Evolutionary conservation across 805 yeast species (phyloP), one percentile per base, ranked within the genome.

Genomic region (Millerozyma miso): DNA sequence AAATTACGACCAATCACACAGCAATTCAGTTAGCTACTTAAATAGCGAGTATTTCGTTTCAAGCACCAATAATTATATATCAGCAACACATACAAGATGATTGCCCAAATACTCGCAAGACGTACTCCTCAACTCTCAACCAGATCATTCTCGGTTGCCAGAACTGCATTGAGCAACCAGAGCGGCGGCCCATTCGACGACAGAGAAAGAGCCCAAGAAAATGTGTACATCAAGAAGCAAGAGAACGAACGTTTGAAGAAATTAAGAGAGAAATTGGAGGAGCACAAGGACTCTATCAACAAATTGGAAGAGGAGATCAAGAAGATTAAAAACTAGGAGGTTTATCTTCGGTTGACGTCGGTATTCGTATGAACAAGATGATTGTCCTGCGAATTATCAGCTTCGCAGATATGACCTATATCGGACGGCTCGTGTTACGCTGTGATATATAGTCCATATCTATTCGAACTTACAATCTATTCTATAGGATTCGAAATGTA

Each of bases 121-220:
- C 57, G 57, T 39, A 41, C 55, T 36, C 43, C 55, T 31, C 54
- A 42, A 44, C 37, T 50, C 37, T 53, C 65, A 33, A 46, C 56
- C 47, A 63, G 71, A 60, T 46, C 60, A 35, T 54, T 66, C 48
- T 60, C 67, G 26, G 53, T 56, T 34, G 33, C 65, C 41, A 59
- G 64, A 55, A 49, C 48, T 31, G 60, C 60, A 32, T 44, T 54
- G 15, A 40, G 48, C 37, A 59, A 59, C 46, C 61, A 62, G 41
- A 52, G 62, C 39, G 46, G 47, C 40, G 49, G 50, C 33, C 40
- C 45, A 31, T 52, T 55, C 14, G 53, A 53, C 39, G 69, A 68
- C 50, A 89, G 95, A 65, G 99, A 93, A 76, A 84, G 79, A 70
- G 96, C 96, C 50, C 83, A 82, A 62, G 99, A 91, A 74, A 88